Conservation (phyloP, 768 basidiomycete species). For the Russula lepida region DNA sequence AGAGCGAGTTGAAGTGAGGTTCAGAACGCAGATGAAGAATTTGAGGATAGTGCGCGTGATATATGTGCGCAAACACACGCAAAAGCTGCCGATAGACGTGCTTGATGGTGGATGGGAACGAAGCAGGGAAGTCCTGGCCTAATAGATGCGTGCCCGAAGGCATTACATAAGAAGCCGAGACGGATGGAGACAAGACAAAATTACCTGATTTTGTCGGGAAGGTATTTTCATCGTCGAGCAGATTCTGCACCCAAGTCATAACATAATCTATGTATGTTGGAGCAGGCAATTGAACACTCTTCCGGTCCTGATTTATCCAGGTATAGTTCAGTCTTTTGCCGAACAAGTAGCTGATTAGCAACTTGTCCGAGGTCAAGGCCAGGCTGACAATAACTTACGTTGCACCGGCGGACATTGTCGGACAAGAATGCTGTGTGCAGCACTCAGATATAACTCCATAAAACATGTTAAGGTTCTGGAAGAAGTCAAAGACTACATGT, state of each 20-base stretch:
- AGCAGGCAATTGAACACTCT: constrained; percentile 79
- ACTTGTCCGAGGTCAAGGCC: background rate
- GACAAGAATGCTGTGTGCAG: constrained; percentile 85
- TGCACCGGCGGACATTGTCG: constrained; percentile 84
- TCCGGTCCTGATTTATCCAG: constrained; percentile 90
- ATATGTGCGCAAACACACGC: constrained; percentile 95
- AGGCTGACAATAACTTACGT: constrained; percentile 43
- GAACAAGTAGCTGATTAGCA: background rate
- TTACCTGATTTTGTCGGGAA: constrained; percentile 95
- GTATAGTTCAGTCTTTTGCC: constrained; percentile 73
- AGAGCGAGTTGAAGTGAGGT: constrained; percentile 93
- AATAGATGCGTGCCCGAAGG: background rate
- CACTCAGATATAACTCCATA: constrained; percentile 91
- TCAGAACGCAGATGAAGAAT: constrained; percentile 91
- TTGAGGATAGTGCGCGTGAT: constrained; percentile 86
- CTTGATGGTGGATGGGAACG: constrained; percentile 83
- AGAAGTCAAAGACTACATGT: constrained; percentile 85
- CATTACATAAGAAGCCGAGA: background rate
- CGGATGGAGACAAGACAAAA: constrained; percentile 21
- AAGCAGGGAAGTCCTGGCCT: constrained; percentile 83
- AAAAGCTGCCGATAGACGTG: constrained; percentile 96
- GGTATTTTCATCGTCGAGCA: constrained; percentile 86
- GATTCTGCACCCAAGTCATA: constrained; percentile 93
- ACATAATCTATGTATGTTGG: constrained; percentile 98
- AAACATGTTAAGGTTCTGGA: constrained; percentile 94